A percentile compares a stretch with the other conserved stretches of the same genome.
Evolutionary conservation across 352 stramenopile species (phyloP).

Genomic region (Phytophthora sp.): DNA sequence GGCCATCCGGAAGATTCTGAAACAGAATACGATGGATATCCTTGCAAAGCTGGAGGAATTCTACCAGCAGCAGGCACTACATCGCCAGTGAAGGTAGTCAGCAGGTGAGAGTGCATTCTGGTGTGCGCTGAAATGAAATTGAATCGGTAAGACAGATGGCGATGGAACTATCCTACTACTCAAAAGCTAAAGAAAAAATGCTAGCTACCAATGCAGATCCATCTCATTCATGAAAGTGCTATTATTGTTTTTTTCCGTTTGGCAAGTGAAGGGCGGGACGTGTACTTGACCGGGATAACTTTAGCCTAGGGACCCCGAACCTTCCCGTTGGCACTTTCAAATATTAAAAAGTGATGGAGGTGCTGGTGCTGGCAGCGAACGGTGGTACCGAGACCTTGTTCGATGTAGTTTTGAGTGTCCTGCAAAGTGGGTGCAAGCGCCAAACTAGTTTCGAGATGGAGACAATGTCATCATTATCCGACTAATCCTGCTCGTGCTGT

Average conservation of each 20-base stretch:
- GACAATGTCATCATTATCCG: too few species aligned
- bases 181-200: slow-evolving; percentile 16
- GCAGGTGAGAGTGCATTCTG: slow-evolving; percentile 3
- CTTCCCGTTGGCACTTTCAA: background rate
- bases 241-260: too few species aligned
- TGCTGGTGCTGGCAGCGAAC: slow-evolving; percentile 42
- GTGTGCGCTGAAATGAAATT: slow-evolving; percentile 19
- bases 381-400: slow-evolving; percentile 24
- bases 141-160: slow-evolving; percentile 24
- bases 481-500: slow-evolving; percentile 17
- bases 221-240: too few species aligned
- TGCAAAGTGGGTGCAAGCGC: slow-evolving; percentile 34
- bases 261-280: too few species aligned
- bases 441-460: too few species aligned
- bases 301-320: too few species aligned
- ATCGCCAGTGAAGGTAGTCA: slow-evolving; percentile 24
- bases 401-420: slow-evolving; percentile 29
- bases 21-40: slow-evolving; percentile 86
- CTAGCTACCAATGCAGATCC: too few species aligned
- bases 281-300: slow-evolving; percentile 21
- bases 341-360: slow-evolving; percentile 35
- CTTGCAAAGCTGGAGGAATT: slow-evolving; percentile 77
- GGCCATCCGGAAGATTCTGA: slow-evolving; percentile 83
- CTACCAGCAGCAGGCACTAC: slow-evolving; percentile 58
- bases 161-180: slow-evolving; percentile 21